Evolutionary conservation across 164 flowering plant species (phyloP), one percentile per base, ranked within the genome.

Genomic region (Annona cherimola): DNA sequence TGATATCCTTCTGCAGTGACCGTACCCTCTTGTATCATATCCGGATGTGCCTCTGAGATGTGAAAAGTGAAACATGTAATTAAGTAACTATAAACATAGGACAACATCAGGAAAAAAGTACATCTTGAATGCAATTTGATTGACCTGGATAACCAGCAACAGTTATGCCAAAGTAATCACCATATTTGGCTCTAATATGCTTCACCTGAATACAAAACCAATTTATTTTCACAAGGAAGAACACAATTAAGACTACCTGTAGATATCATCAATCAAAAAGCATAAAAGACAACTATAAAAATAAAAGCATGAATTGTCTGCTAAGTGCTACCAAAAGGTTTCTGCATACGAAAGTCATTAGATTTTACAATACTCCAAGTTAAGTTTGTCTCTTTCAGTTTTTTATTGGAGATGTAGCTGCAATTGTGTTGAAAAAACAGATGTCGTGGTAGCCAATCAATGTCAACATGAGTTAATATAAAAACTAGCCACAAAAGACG

Each of bases 71-170:
- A 50, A 70, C 4, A 59, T 20, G 4, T 43, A n/a, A 50, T 50
- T 50, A 50, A 45, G 19, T 2, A 14, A 69, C 44, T 50, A 55
- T 55, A 39, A 20, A 35, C 42, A 54, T 6, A 50, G 19, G 60
- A 1, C 5, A 35, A 50, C n/a, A 4, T 42, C 12, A 64, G 5
- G 12, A 39, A 6, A 40, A 40, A 9, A 64, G 8, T 64, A 18
- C n/a, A 16, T 19, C 19, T n/a, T 61, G 35, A 19, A 61, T n/a
- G 18, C 65, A 65, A 65, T 2, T 65, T 50, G 20, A 67, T 72
- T 19, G 46, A 91, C 98, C 98, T 80, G 99, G 99, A 82, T 96
- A 93, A 54, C 99, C 98, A 69, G 99, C 99, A 74, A 96, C 98
- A 40, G 98, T 90, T 0, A 96, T 89, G 72, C 99, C 98, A 76